Percentiles rank a stretch among this genome's conserved stretches.
Conservation (phyloP, 2,329 filamentous ascomycete genomes). For the Sarocladiaceae sp. region DNA sequence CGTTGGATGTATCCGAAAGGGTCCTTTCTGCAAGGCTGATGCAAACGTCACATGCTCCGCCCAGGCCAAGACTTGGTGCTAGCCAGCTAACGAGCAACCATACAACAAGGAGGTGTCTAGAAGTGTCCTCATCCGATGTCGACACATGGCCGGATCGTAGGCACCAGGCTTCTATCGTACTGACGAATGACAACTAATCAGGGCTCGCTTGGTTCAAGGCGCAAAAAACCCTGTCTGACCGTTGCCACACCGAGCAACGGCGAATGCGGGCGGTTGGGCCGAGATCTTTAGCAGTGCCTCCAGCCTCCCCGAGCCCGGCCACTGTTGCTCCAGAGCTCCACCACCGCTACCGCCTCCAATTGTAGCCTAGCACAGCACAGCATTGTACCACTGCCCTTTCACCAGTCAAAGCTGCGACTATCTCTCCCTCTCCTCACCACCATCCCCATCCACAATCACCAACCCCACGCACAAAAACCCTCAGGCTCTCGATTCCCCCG, state of each 20-base stretch:
- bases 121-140: too few species aligned
- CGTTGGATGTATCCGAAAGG: neutral
- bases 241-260: conserved; percentile 5
- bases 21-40: neutral
- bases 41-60: neutral
- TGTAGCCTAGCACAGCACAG: neutral
- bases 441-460: conserved; percentile 4
- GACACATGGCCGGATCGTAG: too few species aligned
- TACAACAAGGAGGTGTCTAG: too few species aligned
- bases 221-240: neutral
- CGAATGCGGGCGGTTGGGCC: neutral
- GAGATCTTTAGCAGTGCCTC: neutral
- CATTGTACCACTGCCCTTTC: neutral
- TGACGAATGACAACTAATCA: neutral
- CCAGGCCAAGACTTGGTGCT: neutral
- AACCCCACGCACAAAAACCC: conserved; percentile 10
- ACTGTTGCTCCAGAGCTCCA: neutral
- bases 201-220: neutral
- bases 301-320: neutral
- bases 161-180: too few species aligned
- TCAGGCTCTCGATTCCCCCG: neutral
- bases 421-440: conserved; percentile 4
- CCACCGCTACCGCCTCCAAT: neutral
- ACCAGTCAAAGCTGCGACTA: neutral
- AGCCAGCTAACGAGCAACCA: too few species aligned